phyloP scores from a whole-genome alignment of 163 green algal species.

The Chloroidium sp. region DNA sequence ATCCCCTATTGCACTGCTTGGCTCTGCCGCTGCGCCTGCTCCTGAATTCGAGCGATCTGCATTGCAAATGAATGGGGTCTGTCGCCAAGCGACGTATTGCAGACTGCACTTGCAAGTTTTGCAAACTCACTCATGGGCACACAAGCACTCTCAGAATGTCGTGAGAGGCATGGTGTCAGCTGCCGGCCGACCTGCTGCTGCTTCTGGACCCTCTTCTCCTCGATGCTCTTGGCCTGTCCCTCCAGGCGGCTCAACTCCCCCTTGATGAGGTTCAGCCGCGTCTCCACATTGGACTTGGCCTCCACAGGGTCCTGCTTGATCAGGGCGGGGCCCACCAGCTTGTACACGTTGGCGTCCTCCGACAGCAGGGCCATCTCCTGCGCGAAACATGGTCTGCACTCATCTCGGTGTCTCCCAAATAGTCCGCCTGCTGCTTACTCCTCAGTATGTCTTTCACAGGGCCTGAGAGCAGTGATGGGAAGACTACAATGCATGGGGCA shows the following conservation, averaged over 20 bases:
- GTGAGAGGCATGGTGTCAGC: background rate
- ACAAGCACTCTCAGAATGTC: too few relatives aligned
- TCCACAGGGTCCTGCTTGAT: slow-evolving; percentile 62
- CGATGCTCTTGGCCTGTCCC: slow-evolving; percentile 17
- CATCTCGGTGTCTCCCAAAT: background rate
- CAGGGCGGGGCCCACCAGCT: slow-evolving; percentile 51
- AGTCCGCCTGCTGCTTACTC: background rate
- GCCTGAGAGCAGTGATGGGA: background rate
- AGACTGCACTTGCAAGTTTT: too few relatives aligned
- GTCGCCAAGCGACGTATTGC: too few relatives aligned
- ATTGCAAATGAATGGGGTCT: too few relatives aligned
- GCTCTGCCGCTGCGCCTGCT: too few relatives aligned
- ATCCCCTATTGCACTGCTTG: too few relatives aligned
- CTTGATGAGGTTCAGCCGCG: slow-evolving; percentile 70
- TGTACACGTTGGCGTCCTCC: slow-evolving; percentile 60
- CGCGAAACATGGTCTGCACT: background rate
- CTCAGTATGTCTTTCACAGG: background rate
- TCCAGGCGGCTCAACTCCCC: slow-evolving; percentile 45
- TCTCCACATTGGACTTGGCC: slow-evolving; percentile 63
- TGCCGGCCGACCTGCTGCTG: slow-evolving; percentile 18
- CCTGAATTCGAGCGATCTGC: too few relatives aligned
- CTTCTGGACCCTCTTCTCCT: slow-evolving; percentile 37
- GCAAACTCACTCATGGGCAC: too few relatives aligned
- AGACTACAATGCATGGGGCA: background rate
- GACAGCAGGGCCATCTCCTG: slow-evolving; percentile 62